Percentiles rank a stretch among this genome's conserved stretches.
Conservation (phyloP, 192 early-diverging fungal genomes). For the Pecoramyces ruminantium region DNA sequence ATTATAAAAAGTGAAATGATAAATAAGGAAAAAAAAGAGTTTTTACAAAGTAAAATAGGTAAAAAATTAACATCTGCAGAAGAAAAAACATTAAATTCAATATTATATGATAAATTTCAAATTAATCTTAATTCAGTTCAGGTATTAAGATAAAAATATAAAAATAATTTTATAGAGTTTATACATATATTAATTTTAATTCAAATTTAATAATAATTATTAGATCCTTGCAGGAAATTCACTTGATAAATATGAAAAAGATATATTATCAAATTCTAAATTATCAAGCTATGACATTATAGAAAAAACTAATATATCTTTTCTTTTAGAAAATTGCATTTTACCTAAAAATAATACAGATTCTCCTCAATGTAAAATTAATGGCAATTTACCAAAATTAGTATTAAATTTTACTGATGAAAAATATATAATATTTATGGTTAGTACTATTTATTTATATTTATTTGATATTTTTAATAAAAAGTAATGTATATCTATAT, state of each 20-base stretch:
- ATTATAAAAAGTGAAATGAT: conserved; percentile 72
- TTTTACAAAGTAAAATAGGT: conserved; percentile 49
- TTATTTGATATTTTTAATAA: no score
- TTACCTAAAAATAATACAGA: not conserved
- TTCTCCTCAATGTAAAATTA: not conserved
- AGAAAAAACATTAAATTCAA: conserved; percentile 48
- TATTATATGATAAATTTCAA: conserved; percentile 84
- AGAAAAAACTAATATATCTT: not conserved
- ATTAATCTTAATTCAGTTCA: conserved; percentile 66
- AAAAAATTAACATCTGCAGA: conserved; percentile 39
- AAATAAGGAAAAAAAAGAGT: conserved; percentile 39
- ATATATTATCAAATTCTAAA: not conserved
- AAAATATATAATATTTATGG: not conserved
- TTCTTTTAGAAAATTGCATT: not conserved
- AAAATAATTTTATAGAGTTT: conserved; percentile 2
- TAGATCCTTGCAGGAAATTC: not conserved
- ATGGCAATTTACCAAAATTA: not conserved
- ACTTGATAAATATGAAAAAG: not conserved
- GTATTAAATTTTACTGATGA: not conserved
- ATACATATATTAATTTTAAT: not conserved
- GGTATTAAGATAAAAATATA: conserved; percentile 14
- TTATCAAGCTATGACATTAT: not conserved
- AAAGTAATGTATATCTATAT: no score
- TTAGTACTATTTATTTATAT: no score
- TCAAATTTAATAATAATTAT: no score